Evolutionary conservation across 2,329 filamentous ascomycete genomes (phyloP).

Genomic region (Pseudophaeomoniella oleicola): DNA sequence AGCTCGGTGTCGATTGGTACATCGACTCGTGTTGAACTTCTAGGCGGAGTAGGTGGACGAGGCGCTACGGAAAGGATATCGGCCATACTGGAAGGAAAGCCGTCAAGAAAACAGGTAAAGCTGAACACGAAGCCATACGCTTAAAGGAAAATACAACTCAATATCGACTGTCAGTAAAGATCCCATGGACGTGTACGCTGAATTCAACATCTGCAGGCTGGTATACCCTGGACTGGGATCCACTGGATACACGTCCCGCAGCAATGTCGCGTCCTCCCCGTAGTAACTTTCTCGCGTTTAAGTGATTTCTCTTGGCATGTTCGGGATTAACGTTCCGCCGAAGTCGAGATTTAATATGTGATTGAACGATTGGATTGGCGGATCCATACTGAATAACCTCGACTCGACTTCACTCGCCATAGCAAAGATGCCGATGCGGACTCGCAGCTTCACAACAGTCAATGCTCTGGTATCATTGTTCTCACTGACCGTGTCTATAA

Average conservation of each 20-base stretch:
- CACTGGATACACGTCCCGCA: background rate
- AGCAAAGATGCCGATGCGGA: no score
- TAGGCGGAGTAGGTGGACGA: conserved; percentile 6
- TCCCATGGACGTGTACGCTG: background rate
- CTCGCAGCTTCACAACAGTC: conserved; percentile 2
- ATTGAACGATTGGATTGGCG: no score
- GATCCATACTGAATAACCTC: no score
- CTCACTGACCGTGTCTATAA: conserved; percentile 16
- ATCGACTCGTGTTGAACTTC: conserved; percentile 8
- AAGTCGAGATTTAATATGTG: no score
- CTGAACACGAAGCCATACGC: no score
- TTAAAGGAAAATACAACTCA: no score
- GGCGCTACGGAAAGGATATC: background rate
- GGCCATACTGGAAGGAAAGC: background rate
- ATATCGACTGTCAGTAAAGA: no score
- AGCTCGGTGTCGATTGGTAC: conserved; percentile 2
- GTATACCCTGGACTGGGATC: background rate
- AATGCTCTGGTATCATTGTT: conserved; percentile 17
- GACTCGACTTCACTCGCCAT: no score
- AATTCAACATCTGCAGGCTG: conserved; percentile 2
- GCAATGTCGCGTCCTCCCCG: conserved; percentile 1
- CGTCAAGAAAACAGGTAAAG: no score
- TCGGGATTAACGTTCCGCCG: no score
- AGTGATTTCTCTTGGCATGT: background rate
- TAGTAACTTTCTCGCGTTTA: background rate